Evolutionary conservation across 176 grass and related monocot genomes (phyloP), one percentile per base, ranked within the genome.

Genomic region (Zoysia japonica): DNA sequence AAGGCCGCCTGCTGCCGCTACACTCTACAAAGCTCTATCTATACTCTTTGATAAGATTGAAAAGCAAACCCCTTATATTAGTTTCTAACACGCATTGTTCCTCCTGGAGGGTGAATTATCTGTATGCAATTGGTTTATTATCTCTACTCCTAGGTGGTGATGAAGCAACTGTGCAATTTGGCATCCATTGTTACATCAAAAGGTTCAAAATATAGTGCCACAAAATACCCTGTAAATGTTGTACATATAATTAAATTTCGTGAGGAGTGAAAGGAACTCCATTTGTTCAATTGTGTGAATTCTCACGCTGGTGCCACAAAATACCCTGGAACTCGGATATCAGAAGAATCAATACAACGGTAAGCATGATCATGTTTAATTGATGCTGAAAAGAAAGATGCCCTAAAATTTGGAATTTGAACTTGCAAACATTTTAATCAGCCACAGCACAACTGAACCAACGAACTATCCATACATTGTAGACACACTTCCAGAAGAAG

Each of bases 11-110:
- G 92, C 92, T 44, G 96, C 88, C 0, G 68, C 83, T 15, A 69
- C 87, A 81, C 90, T 98, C 56, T 98, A 94, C 54, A 81, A 75
- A 68, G 86, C 92, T 71, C 80, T 95, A 19, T 89, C 83, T 6
- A 64, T 81, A 64, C 72, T 91, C 14, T 92, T 89, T 60, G 85
- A 85, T 15, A 91, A 87, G 83, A 80, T 93, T 1, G n/a, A 85
- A 67, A 92, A 78, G 14, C 80, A 70, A 64, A 37, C 35, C 6
- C 17, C 7, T 19, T 41, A 1, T 50, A 45, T 51, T 74, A 70
- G 64, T 65, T 72, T 75, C 47, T 69, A 77, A 64, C 71, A 80
- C 16, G 16, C 64, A 51, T 51, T 28, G 68, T 55, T 14, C 51
- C 15, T 59, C 39, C 49, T 47, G 62, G 12, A 16, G 52, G 52